A percentile compares a stretch with the other conserved stretches of the same genome.
phyloP scores from a whole-genome alignment of 345 rosid genomes.

The Gossypioides kirkii region DNA sequence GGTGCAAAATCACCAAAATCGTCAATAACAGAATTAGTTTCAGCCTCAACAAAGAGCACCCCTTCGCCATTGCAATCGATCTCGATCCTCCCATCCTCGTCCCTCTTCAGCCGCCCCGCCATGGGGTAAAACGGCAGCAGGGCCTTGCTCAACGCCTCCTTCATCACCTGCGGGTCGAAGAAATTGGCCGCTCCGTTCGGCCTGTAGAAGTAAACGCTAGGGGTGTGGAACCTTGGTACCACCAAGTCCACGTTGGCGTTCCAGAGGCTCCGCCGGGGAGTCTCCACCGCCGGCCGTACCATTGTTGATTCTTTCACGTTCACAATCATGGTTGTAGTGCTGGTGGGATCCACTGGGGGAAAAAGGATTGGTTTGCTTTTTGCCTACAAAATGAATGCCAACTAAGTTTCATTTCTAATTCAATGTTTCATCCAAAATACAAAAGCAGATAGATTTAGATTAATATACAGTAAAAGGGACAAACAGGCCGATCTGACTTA shows the following conservation, averaged over 20 bases:
- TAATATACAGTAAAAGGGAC: too few relatives aligned
- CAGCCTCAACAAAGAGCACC: constrained; percentile 76
- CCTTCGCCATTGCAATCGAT: constrained; percentile 83
- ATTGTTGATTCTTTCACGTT: constrained; percentile 61
- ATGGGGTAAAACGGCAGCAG: constrained; percentile 89
- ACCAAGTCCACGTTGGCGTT: constrained; percentile 87
- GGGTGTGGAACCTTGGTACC: constrained; percentile 85
- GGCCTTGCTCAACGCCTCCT: constrained; percentile 67
- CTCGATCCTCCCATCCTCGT: constrained; percentile 89
- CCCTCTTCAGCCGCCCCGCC: constrained; percentile 73
- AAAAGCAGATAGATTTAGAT: too few relatives aligned
- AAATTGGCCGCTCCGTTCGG: constrained; percentile 55
- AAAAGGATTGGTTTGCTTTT: not conserved
- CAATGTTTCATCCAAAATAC: too few relatives aligned
- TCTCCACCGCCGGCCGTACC: constrained; percentile 70
- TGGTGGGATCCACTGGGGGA: not conserved
- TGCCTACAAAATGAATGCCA: too few relatives aligned
- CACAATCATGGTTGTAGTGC: constrained; percentile 41
- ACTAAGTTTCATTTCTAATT: too few relatives aligned
- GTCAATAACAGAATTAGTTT: constrained; percentile 55
- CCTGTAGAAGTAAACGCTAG: constrained; percentile 89
- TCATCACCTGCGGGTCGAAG: constrained; percentile 57
- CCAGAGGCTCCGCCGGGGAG: constrained; percentile 59
- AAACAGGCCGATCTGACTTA: not conserved
- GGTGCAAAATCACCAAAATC: constrained; percentile 94